These are phyloP conservation scores for Mitragyna speciosa DNA, from an alignment of 257 asterid species.

Conservation along the genomic window DNA sequence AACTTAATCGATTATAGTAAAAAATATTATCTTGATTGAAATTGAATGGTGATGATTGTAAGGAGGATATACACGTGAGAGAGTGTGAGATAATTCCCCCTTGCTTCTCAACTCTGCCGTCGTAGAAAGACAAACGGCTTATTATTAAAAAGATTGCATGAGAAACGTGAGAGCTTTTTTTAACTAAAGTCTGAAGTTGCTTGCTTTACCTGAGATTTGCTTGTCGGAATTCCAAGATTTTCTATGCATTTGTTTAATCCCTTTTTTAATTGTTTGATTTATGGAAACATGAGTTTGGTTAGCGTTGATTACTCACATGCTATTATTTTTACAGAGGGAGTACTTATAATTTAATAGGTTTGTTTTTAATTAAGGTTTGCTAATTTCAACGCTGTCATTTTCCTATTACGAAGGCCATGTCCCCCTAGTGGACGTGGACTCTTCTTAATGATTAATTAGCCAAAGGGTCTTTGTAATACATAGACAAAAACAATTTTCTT, in stretches of 20 bases:
- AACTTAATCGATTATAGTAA: neutral
- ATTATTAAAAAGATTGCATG: neutral
- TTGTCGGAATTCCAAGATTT: slow-evolving; percentile 30
- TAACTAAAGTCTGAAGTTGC: slow-evolving; percentile 17
- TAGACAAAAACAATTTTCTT: too few species aligned
- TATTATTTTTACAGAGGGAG: neutral
- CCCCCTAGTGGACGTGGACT: neutral
- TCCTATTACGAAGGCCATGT: neutral
- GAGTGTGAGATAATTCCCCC: neutral
- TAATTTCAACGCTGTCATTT: neutral
- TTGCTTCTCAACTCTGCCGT: neutral
- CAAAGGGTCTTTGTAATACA: neutral
- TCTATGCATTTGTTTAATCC: slow-evolving; percentile 1
- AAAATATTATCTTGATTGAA: neutral
- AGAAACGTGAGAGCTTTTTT: slow-evolving; percentile 16
- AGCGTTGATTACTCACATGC: neutral
- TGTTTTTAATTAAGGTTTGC: neutral
- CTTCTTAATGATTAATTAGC: too few species aligned
- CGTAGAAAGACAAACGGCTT: slow-evolving; percentile 11
- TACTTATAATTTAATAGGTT: neutral
- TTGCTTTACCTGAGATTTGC: slow-evolving; percentile 22
- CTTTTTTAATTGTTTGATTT: slow-evolving; percentile 18
- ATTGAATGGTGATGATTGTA: slow-evolving; percentile 9
- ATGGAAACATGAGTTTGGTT: slow-evolving; percentile 13
- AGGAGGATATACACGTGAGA: slow-evolving; percentile 18